These are phyloP conservation scores for Iris pallida DNA, from an alignment of 116 monocot species.

Conservation along the genomic window DNA sequence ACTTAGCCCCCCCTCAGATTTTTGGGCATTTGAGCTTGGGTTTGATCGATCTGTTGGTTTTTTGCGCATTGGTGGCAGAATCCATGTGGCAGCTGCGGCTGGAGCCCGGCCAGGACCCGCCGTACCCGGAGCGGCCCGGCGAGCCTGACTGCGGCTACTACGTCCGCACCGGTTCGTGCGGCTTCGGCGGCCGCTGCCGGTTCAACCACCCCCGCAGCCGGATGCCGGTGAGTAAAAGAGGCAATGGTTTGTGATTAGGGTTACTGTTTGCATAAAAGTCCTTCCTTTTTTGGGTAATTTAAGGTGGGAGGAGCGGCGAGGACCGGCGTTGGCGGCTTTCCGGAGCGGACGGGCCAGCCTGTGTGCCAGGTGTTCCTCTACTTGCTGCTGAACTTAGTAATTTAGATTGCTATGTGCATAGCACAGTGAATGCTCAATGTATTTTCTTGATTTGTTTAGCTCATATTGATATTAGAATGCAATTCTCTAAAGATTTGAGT, in stretches of 20 bases:
- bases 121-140: slow-evolving; percentile 70
- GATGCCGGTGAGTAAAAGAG: not conserved
- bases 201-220: slow-evolving; percentile 80
- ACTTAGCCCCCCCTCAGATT: not conserved
- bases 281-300: not conserved
- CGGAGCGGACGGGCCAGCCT: slow-evolving; percentile 63
- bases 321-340: slow-evolving; percentile 44
- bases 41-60: not conserved
- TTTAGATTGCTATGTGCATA: not conserved
- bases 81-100: slow-evolving; percentile 63
- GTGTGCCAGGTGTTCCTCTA: slow-evolving; percentile 57
- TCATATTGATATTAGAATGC: not conserved
- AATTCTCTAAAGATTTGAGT: no score
- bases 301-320: slow-evolving; percentile 30
- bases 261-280: not conserved
- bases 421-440: not conserved
- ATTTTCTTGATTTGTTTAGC: not conserved
- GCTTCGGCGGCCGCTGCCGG: slow-evolving; percentile 70
- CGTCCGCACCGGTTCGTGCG: slow-evolving; percentile 73
- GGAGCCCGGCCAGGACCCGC: slow-evolving; percentile 13
- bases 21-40: no score
- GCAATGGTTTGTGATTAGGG: not conserved
- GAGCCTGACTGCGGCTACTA: slow-evolving; percentile 68
- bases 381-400: not conserved
- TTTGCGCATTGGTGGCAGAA: slow-evolving; percentile 30